Conservation (phyloP, 202 grass and related monocot genomes). For the Dendrocalamus latiflorus region DNA sequence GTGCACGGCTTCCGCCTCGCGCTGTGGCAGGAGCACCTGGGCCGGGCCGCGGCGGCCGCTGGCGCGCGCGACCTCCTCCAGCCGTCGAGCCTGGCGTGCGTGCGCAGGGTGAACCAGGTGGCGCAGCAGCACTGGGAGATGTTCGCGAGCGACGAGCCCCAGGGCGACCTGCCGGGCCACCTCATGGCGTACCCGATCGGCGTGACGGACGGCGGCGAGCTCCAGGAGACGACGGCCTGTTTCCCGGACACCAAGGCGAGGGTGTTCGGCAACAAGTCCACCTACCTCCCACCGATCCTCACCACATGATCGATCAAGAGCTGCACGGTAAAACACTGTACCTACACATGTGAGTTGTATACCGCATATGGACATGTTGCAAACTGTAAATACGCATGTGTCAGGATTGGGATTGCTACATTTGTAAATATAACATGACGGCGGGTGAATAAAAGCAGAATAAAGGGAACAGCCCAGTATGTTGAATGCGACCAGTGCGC, state of each 20-base stretch:
- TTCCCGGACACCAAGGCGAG: constrained; percentile 74
- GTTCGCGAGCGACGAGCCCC: constrained; percentile 35
- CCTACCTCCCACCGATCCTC: constrained; percentile 62
- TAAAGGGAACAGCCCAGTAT: no score
- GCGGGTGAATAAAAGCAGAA: no score
- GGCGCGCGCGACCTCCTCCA: neutral
- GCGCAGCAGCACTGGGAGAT: constrained; percentile 45
- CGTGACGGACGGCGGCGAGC: neutral
- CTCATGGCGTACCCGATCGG: constrained; percentile 64
- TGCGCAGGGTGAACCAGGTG: constrained; percentile 43
- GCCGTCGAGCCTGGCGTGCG: constrained; percentile 48
- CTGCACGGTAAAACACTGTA: neutral
- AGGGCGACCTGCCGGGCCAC: constrained; percentile 59
- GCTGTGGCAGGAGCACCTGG: constrained; percentile 70
- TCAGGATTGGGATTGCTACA: no score
- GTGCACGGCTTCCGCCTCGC: constrained; percentile 68
- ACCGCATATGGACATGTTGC: no score
- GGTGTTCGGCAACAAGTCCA: constrained; percentile 54
- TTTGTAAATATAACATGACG: no score
- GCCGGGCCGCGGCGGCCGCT: neutral
- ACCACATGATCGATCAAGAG: constrained; percentile 44
- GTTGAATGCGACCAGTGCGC: no score
- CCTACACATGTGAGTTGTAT: neutral
- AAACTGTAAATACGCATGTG: neutral
- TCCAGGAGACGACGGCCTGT: neutral